phyloP scores from a whole-genome alignment of 768 basidiomycete genomes.

The Tubosaeta brunneosetosa region DNA sequence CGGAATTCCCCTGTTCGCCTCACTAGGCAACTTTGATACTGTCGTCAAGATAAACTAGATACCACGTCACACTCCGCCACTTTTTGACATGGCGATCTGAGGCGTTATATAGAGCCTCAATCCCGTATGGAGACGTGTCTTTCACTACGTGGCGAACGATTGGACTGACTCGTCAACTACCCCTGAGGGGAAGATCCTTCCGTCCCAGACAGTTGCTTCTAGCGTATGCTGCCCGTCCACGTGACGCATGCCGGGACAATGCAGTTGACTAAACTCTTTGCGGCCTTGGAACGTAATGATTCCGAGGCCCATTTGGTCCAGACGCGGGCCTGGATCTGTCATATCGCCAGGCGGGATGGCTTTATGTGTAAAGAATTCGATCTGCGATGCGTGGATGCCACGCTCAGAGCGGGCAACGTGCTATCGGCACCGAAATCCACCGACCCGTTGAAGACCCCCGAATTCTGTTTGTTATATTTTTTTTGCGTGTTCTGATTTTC shows the following conservation, averaged over 20 bases:
- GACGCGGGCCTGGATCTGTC: not conserved
- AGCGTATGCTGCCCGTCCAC: not conserved
- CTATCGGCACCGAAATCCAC: not conserved
- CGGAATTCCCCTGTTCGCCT: not conserved
- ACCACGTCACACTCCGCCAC: not conserved
- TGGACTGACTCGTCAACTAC: not conserved
- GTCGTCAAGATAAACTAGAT: not conserved
- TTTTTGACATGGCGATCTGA: not conserved
- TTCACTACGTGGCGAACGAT: not conserved
- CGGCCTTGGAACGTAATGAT: not conserved
- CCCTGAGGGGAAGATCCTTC: not conserved
- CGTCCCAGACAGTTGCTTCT: not conserved
- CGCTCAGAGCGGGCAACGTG: not conserved
- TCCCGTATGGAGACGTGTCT: not conserved
- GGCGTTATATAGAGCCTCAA: not conserved
- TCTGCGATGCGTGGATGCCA: not conserved
- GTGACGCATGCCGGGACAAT: not conserved
- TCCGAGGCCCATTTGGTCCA: not conserved
- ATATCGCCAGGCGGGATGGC: not conserved
- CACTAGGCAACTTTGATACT: not conserved
- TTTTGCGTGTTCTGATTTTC: not conserved
- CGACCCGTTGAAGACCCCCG: slow-evolving; percentile 9
- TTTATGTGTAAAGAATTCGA: not conserved
- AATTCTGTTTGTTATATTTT: not conserved
- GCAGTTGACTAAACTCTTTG: not conserved